Evolutionary conservation across 371 early-diverging fungal species (phyloP).

Genomic region (Mucor lusitanicus): DNA sequence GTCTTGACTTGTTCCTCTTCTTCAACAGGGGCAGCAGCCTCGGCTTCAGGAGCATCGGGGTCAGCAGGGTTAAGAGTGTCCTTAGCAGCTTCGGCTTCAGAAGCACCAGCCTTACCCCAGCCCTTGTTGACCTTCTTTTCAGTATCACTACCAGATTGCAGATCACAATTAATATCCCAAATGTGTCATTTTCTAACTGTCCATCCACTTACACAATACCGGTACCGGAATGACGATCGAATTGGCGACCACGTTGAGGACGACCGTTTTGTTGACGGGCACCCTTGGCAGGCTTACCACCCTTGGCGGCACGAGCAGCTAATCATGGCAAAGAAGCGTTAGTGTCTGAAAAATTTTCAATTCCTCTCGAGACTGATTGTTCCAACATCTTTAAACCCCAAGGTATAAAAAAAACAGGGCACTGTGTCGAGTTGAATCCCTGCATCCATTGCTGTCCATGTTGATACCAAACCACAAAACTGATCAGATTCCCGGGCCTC

Average conservation of each 20-base stretch:
- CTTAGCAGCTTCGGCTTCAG: conserved; percentile 48
- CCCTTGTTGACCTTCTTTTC: conserved; percentile 85
- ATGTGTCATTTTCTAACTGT: neutral
- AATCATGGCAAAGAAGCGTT: neutral
- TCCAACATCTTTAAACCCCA: neutral
- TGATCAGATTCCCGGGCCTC: neutral
- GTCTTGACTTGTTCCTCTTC: conserved; percentile 77
- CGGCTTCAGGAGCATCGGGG: conserved; percentile 50
- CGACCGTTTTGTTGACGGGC: conserved; percentile 49
- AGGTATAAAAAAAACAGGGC: neutral
- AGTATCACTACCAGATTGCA: conserved; percentile 51
- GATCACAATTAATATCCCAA: neutral
- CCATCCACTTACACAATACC: conserved; percentile 58
- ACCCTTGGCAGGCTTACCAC: conserved; percentile 13
- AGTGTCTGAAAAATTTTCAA: neutral
- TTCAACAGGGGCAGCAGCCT: conserved; percentile 37
- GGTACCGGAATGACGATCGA: conserved; percentile 82
- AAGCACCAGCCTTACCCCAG: conserved; percentile 70
- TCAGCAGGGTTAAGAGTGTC: conserved; percentile 37
- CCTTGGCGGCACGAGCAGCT: conserved; percentile 18
- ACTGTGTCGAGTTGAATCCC: neutral
- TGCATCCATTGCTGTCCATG: neutral
- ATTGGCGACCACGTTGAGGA: conserved; percentile 62
- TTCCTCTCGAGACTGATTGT: neutral
- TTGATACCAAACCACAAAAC: neutral